Conservation (phyloP, 441 rosid genomes). For the Populus hybrid region DNA sequence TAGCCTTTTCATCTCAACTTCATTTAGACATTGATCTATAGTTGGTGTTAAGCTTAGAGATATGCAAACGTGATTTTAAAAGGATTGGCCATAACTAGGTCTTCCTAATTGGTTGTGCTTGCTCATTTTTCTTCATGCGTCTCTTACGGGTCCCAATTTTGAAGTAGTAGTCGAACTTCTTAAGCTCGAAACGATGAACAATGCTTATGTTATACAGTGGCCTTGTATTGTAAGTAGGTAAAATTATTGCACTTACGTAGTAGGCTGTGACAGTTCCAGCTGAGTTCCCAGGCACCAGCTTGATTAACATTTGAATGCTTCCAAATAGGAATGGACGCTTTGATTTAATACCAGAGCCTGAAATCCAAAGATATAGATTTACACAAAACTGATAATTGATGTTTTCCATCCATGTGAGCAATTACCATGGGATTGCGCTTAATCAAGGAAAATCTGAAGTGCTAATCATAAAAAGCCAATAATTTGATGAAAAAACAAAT, state of each 20-base stretch:
- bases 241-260: constrained; percentile 17
- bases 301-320: constrained; percentile 28
- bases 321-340: constrained; percentile 31
- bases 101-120: neutral
- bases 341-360: constrained; percentile 32
- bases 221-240: neutral
- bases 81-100: neutral
- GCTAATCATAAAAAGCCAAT: neutral
- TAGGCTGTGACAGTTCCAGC: constrained; percentile 33
- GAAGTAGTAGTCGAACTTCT: neutral
- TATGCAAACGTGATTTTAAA: neutral
- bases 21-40: neutral
- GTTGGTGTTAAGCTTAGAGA: neutral
- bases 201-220: constrained; percentile 16
- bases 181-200: neutral
- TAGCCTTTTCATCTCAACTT: neutral
- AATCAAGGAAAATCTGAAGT: no score
- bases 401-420: neutral
- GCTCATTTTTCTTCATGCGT: neutral
- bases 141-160: neutral
- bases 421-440: neutral
- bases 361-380: neutral
- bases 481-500: neutral
- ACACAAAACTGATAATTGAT: neutral
- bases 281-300: constrained; percentile 28